Evolutionary conservation across 2,329 filamentous ascomycete genomes (phyloP), one percentile per base, ranked within the genome.

Genomic region (Aspergillus caelatus): DNA sequence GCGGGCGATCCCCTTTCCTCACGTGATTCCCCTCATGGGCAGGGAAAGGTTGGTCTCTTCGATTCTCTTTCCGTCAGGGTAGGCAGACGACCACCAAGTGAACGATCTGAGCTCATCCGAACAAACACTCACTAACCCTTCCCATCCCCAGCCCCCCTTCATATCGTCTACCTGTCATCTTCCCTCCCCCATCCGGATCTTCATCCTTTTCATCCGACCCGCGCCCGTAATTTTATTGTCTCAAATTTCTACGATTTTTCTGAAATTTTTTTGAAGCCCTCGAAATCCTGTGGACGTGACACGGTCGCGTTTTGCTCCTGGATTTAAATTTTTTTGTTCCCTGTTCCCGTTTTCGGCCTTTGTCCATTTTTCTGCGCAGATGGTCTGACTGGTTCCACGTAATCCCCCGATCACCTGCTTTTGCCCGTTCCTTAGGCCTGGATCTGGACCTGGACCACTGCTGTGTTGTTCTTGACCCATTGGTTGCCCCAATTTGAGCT

Each of bases 341-440:
- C 57, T 36, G 39, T 45, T 19, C 57, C 57, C 66, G 62, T 61
- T 68, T 66, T 65, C 58, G 46, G 46, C 46, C 46, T 23, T 50
- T 23, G 43, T 26, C 23, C 46, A 28, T 48, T 61, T 65, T 63
- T 61, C 60, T 72, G 65, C 70, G 63, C 62, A 60, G 53, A 67
- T 71, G 71, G 70, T 70, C 68, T 67, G 45, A 66, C 55, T 48
- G 61, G 63, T 56, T 48, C 65, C 59, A 65, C 68, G 65, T 65
- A 70, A 61, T 48, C 52, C 52, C 55, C 54, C 43, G 56, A 43
- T 57, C 26, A 46, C 34, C 39, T 62, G 50, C 61, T 45, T 32
- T 12, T 41, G 19, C 10, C 30, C 30, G 43, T 26, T 46, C n/a
- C 43, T 62, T 39, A 57, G 60, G 52, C 30, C 30, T 36, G 52